These are phyloP conservation scores for Saturnispora saitoi DNA, from an alignment of 805 yeast species.

Conservation along the genomic window DNA sequence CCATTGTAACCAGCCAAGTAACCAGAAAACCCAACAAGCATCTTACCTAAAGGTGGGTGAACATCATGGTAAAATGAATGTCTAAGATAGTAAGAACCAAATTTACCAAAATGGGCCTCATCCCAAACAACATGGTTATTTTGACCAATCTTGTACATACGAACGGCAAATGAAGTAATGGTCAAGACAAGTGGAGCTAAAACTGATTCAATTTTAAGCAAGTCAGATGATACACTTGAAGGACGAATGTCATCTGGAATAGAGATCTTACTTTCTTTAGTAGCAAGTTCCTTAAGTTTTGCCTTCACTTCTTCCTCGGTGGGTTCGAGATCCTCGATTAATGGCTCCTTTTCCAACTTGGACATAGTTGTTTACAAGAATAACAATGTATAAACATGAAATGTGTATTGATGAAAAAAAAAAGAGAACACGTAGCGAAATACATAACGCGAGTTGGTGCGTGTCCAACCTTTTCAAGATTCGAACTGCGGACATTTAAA, in stretches of 20 bases:
- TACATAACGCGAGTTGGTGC: no score
- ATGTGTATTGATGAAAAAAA: background rate
- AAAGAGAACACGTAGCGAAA: slow-evolving; percentile 9
- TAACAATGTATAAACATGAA: background rate
- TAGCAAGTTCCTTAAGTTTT: slow-evolving; percentile 24
- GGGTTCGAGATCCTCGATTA: slow-evolving; percentile 9
- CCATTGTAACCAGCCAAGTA: slow-evolving; percentile 54
- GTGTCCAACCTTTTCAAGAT: background rate
- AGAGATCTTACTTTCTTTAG: slow-evolving; percentile 10
- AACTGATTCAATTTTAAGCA: slow-evolving; percentile 23
- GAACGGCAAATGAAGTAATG: slow-evolving; percentile 54
- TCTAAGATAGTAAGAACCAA: slow-evolving; percentile 81
- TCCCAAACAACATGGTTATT: slow-evolving; percentile 72
- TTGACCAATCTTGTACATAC: slow-evolving; percentile 56
- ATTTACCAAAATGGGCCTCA: slow-evolving; percentile 91
- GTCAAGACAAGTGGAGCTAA: slow-evolving; percentile 61
- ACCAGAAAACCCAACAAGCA: slow-evolving; percentile 84
- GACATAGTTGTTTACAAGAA: slow-evolving; percentile 1
- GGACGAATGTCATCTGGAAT: slow-evolving; percentile 14
- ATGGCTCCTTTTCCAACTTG: slow-evolving; percentile 8
- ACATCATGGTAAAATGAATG: slow-evolving; percentile 93
- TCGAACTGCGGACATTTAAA: background rate
- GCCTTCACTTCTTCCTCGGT: slow-evolving; percentile 28
- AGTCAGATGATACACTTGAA: slow-evolving; percentile 9
- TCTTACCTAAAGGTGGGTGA: slow-evolving; percentile 95